Evolutionary conservation across 441 rosid genomes (phyloP).

Genomic region (Kokia cookei): DNA sequence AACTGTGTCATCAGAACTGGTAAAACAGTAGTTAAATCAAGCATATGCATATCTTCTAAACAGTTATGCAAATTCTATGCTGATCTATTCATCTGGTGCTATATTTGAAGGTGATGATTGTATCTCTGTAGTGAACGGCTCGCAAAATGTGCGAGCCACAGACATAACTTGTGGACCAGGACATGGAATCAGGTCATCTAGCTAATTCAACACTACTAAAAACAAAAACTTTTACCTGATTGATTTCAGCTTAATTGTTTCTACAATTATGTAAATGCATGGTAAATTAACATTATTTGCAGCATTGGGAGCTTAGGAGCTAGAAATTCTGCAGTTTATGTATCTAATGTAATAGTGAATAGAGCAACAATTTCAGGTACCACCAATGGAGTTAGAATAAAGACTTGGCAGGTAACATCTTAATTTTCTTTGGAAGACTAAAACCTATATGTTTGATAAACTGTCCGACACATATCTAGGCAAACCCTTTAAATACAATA

Average conservation of each 20-base stretch:
- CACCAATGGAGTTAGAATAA: constrained; percentile 83
- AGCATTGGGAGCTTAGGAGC: constrained; percentile 97
- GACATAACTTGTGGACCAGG: constrained; percentile 88
- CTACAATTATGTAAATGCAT: not conserved
- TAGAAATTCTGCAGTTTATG: constrained; percentile 49
- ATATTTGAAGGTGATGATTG: constrained; percentile 77
- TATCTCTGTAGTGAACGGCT: constrained; percentile 83
- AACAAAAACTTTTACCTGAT: constrained; percentile 17
- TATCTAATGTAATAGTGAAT: constrained; percentile 70
- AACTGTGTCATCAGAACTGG: constrained; percentile 67
- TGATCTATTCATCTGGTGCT: not conserved
- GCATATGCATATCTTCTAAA: not conserved
- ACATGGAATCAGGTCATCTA: constrained; percentile 77
- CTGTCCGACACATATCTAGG: not conserved
- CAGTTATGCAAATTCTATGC: not conserved
- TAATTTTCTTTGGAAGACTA: not conserved
- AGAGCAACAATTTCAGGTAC: constrained; percentile 70
- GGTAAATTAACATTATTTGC: not conserved
- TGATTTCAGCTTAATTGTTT: not conserved
- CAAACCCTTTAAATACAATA: not conserved
- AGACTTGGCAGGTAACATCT: constrained; percentile 92
- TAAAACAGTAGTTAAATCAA: constrained; percentile 1
- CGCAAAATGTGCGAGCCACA: constrained; percentile 61
- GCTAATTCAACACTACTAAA: constrained; percentile 6
- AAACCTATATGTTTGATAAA: not conserved